Conservation (phyloP, 768 basidiomycete species). For the Amyloporia xantha region DNA sequence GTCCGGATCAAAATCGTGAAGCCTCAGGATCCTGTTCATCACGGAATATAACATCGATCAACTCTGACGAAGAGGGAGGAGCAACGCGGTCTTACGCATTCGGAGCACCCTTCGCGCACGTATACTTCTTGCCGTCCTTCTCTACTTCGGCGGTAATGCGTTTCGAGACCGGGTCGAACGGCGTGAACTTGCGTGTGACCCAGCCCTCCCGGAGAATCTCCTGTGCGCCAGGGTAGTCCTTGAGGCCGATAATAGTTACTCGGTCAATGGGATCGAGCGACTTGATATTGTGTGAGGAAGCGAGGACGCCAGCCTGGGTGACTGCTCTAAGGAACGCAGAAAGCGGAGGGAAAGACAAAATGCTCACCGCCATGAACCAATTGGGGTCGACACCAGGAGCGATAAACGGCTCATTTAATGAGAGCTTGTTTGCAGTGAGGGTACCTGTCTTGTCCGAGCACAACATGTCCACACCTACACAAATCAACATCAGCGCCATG, state of each 20-base stretch:
- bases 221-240: constrained; percentile 39
- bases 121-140: constrained; percentile 35
- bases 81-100: constrained; percentile 27
- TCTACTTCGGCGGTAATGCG: constrained; percentile 43
- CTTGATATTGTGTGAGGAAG: constrained; percentile 41
- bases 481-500: too few relatives aligned
- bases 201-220: constrained; percentile 35
- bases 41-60: background rate
- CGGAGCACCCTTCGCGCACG: constrained; percentile 41
- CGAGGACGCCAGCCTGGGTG: constrained; percentile 31
- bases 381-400: constrained; percentile 5
- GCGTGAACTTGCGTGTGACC: constrained; percentile 39
- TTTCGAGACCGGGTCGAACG: constrained; percentile 46
- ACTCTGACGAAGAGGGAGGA: background rate
- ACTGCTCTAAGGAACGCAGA: background rate
- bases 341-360: background rate
- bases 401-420: constrained; percentile 32
- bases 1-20: constrained; percentile 28
- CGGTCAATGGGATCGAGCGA: constrained; percentile 43
- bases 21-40: constrained; percentile 33
- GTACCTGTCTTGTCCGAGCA: constrained; percentile 41
- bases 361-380: constrained; percentile 1
- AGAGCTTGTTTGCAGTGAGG: constrained; percentile 42
- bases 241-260: constrained; percentile 37
- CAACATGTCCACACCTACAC: constrained; percentile 32